phyloP scores from a whole-genome alignment of 1,284 basidiomycete species.

The Leccinum pachyderme region DNA sequence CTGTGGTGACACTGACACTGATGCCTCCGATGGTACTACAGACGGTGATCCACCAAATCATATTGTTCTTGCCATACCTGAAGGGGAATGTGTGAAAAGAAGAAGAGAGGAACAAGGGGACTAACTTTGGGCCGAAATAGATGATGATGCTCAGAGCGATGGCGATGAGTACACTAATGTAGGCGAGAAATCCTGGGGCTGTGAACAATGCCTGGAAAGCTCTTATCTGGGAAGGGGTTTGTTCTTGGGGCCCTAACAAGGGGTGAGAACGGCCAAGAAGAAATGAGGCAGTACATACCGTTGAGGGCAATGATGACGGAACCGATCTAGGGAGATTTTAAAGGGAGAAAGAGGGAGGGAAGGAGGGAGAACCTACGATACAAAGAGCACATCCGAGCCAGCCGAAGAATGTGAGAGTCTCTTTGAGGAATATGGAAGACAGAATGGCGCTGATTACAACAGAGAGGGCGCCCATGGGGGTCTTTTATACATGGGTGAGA shows the following conservation, averaged over 20 bases:
- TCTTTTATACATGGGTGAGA: constrained; percentile 42
- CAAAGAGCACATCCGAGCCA: constrained; percentile 92
- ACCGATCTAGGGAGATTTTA: constrained; percentile 57
- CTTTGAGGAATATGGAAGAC: constrained; percentile 91
- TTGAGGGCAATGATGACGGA: constrained; percentile 84
- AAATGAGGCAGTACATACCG: constrained; percentile 37
- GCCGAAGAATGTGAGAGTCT: constrained; percentile 88
- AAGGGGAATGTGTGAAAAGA: constrained; percentile 3
- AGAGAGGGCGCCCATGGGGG: constrained; percentile 94
- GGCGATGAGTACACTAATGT: constrained; percentile 62
- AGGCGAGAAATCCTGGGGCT: constrained; percentile 84
- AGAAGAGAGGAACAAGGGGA: constrained; percentile 5
- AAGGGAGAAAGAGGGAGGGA: background rate
- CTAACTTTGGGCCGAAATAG: constrained; percentile 74
- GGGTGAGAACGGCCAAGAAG: constrained; percentile 3
- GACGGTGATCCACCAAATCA: constrained; percentile 94
- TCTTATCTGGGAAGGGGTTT: constrained; percentile 76
- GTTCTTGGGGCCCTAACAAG: constrained; percentile 73
- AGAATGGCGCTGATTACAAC: constrained; percentile 95
- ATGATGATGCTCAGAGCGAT: constrained; percentile 69
- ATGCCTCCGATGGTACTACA: constrained; percentile 98
- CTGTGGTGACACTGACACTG: constrained; percentile 93
- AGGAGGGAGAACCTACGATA: constrained; percentile 49
- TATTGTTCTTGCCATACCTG: constrained; percentile 86
- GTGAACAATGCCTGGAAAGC: constrained; percentile 85